These are phyloP conservation scores for Mortierella sp. DNA, from an alignment of 371 early-diverging fungal species.

Conservation along the genomic window DNA sequence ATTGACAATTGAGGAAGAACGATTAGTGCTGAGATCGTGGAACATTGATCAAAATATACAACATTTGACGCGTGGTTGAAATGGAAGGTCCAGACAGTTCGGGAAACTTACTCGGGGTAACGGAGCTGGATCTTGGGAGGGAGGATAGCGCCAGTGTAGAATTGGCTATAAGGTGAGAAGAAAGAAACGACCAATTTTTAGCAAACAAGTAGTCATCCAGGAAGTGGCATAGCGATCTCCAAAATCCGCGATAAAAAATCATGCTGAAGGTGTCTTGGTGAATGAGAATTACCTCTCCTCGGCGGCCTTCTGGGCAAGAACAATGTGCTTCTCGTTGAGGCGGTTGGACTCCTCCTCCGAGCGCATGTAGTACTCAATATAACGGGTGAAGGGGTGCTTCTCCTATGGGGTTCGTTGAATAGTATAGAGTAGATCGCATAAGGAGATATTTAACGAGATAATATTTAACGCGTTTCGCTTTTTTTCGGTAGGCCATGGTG, in stretches of 20 bases:
- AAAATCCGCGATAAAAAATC: neutral
- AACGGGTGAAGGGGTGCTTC: constrained; percentile 59
- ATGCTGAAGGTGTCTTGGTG: neutral
- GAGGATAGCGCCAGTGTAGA: constrained; percentile 16
- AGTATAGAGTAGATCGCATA: neutral
- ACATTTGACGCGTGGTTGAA: neutral
- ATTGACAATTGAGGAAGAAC: neutral
- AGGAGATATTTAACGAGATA: no score
- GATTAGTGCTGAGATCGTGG: neutral
- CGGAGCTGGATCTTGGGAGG: constrained; percentile 57
- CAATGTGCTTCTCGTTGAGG: constrained; percentile 50
- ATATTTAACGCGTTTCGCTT: neutral
- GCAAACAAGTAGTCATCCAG: neutral
- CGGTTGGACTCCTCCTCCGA: constrained; percentile 57
- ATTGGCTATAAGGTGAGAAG: constrained; percentile 12
- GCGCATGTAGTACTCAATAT: constrained; percentile 61
- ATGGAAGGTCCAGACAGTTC: neutral
- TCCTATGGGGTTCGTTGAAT: constrained; percentile 25
- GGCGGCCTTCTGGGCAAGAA: constrained; percentile 39
- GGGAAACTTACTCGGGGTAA: constrained; percentile 50
- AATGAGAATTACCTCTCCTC: constrained; percentile 31
- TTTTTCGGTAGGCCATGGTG: neutral
- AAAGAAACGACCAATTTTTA: neutral
- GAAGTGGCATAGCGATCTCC: neutral
- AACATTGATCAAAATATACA: neutral